phyloP scores from a whole-genome alignment of 2,329 filamentous ascomycete genomes.

The Scedosporium minutisporum region DNA sequence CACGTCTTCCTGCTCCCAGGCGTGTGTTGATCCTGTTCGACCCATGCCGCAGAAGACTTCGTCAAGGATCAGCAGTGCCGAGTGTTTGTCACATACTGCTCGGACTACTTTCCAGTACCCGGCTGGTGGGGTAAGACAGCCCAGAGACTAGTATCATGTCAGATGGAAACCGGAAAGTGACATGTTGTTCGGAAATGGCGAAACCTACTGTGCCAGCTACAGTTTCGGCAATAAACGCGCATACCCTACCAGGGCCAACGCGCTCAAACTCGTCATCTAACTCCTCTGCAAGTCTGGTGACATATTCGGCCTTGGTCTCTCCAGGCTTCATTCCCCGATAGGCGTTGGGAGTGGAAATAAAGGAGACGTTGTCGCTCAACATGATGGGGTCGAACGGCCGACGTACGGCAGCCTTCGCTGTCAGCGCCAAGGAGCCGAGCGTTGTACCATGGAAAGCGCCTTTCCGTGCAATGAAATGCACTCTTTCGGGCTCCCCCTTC shows the following conservation, averaged over 20 bases:
- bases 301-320: conserved; percentile 51
- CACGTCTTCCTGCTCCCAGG: conserved; percentile 49
- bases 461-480: no score
- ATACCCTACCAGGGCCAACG: conserved; percentile 55
- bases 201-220: conserved; percentile 20
- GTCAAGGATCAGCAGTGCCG: conserved; percentile 67
- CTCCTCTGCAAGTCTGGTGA: conserved; percentile 50
- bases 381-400: no score
- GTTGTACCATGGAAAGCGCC: no score
- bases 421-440: no score
- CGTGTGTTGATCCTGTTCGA: conserved; percentile 47
- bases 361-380: conserved; percentile 34
- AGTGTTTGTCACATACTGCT: conserved; percentile 59
- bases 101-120: conserved; percentile 64
- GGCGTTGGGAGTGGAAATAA: conserved; percentile 57
- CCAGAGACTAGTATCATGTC: conserved; percentile 18
- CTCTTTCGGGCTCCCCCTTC: no score
- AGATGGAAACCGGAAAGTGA: no score
- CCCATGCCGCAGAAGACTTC: conserved; percentile 67
- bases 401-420: no score
- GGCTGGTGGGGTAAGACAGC: conserved; percentile 54
- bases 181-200: no score
- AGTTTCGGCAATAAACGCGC: conserved; percentile 40
- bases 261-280: conserved; percentile 57
- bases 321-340: conserved; percentile 45